Evolutionary conservation across 1,284 basidiomycete species (phyloP), one percentile per base, ranked within the genome.

Genomic region (Irpex sp.): DNA sequence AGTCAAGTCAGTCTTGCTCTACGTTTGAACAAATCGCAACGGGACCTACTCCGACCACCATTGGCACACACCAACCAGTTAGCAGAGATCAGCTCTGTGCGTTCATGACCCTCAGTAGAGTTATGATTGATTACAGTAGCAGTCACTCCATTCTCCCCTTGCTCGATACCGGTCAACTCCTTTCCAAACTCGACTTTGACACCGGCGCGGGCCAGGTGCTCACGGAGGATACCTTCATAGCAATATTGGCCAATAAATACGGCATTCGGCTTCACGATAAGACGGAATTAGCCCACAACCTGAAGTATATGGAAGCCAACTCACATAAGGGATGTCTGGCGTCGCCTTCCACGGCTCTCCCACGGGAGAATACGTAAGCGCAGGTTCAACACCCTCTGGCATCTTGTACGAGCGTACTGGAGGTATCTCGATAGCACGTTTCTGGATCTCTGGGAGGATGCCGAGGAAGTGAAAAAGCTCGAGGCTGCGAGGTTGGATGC

Each of bases 11-110:
- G 6, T 35, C 52, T 54, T 35, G 28, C 28, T 33, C 48, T 19
- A 19, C 23, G 14, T 10, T 54, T 16, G 23, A 14, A 16, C 8
- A 28, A 28, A 21, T n/a, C 23, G 16, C 14, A 33, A 4, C 7
- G 28, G 28, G 6, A 33, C 33, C n/a, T 33, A 74, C 74, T 69
- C 65, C 63, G 67, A 9, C 69, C 75, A 9, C 75, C 75, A 63
- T 77, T 74, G 8, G 72, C 67, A 5, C 74, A 74, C 8, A 76
- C 62, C 4, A 77, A 45, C 39, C 64, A 74, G 9, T 62, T 54
- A n/a, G 59, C 58, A 9, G 57, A 18, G 18, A 68, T 56, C 1
- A 10, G 18, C 37, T 62, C 69, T 5, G 19, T 14, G 3, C 3
- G 33, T 5, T 53, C 48, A 16, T 16, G 37, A 33, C 45, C 18